Percentiles rank a stretch among this genome's conserved stretches.
Evolutionary conservation across 345 rosid species (phyloP).

Genomic region (Kandelia obovata): DNA sequence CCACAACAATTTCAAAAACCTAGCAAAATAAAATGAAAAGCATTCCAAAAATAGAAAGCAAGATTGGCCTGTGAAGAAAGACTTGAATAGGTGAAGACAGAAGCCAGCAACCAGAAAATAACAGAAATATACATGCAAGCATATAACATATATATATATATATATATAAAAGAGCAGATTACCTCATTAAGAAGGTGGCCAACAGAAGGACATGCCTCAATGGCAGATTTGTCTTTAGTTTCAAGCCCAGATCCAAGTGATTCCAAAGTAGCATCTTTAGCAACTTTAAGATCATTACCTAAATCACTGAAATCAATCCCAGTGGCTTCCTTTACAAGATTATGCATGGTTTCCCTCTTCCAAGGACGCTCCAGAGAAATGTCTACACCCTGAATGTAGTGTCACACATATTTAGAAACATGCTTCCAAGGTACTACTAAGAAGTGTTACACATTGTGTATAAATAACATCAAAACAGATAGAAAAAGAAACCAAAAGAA

Average conservation of each 20-base stretch:
- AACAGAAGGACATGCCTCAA: constrained; percentile 64
- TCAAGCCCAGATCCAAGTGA: constrained; percentile 56
- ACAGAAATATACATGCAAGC: constrained; percentile 10
- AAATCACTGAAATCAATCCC: constrained; percentile 64
- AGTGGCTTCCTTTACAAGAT: constrained; percentile 75
- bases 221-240: constrained; percentile 61
- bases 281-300: constrained; percentile 51
- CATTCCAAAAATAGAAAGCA: background rate
- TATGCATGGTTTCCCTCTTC: constrained; percentile 96
- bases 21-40: constrained; percentile 23
- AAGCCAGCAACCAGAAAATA: constrained; percentile 4
- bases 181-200: constrained; percentile 96
- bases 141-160: background rate
- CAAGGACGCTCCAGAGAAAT: constrained; percentile 83
- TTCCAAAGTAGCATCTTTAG: constrained; percentile 56
- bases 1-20: constrained; percentile 87
- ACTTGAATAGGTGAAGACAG: background rate
- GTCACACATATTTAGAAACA: constrained; percentile 18
- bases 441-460: background rate
- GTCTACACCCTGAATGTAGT: constrained; percentile 58
- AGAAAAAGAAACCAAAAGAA: background rate
- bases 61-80: constrained; percentile 1
- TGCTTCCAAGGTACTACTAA: constrained; percentile 4
- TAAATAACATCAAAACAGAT: background rate
- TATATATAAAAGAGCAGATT: background rate